Base-by-base conservation (phyloP, 257 asterid species). In the Salvia splendens region DNA sequence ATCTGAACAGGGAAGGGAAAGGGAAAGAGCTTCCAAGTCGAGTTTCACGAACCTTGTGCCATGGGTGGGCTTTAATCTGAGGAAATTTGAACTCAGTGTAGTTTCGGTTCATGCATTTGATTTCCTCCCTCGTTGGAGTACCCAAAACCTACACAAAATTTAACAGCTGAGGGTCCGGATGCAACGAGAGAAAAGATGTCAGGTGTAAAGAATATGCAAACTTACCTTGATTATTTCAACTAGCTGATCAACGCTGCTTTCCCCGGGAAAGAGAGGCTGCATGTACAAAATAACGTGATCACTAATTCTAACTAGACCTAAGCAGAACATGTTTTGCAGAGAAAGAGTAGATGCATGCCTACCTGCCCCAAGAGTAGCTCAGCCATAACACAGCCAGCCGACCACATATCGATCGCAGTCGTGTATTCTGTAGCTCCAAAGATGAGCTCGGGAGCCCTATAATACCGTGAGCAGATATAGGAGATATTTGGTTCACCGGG, bases 241-340 rank as follows among this genome's bases (percentile, higher is more conserved):
- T 38, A 91, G 83, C 78, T 91, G 98, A 73, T 87, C 96, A 30
- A 91, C 90, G 52, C 98, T 86, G 73, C 94, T 91, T 78, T 91
- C 96, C 41, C 98, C 98, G 0, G 98, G 96, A 82, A 91, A 91
- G 45, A 91, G 87, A 73, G 96, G 96, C 98, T 91, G 87, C 80
- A 75, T 7, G 16, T 50, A 30, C 67, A 4, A 8, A 60, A 62
- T 24, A 66, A n/a, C 2, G 52, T 70, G 4, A 68, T 32, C 16
- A 65, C 4, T 4, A 12, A 11, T 54, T 49, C n/a, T 0, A 40
- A 12, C 42, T 53, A 38, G 64, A n/a, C 10, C 4, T 0, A 24
- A 14, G 53, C 2, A 58, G 10, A 2, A 45, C 42, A 58, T 16
- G 30, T 42, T 16, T 17, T 5, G 30, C 14, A 40, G 62, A 50